Conservation (phyloP, 305 asterid species). For the Caryopteris hybrid region DNA sequence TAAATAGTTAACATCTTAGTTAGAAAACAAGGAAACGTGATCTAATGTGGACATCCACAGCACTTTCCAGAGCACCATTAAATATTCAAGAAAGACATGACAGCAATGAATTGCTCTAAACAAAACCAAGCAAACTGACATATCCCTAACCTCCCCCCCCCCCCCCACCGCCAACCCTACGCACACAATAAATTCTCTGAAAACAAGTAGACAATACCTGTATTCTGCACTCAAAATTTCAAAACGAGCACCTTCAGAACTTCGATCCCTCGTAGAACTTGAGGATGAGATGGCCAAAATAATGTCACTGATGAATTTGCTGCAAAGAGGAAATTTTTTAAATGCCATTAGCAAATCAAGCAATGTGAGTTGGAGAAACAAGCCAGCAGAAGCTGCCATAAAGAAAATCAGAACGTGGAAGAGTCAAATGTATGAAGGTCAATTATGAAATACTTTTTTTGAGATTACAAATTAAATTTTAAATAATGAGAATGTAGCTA, state of each 20-base stretch:
- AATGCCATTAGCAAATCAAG: conserved; percentile 14
- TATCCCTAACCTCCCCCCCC: not conserved
- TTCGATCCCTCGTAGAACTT: conserved; percentile 72
- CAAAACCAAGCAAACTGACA: not conserved
- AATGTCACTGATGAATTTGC: conserved; percentile 91
- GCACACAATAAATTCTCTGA: not conserved
- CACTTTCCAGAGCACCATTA: not conserved
- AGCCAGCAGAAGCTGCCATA: not conserved
- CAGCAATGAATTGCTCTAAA: not conserved
- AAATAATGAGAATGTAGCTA: conserved; percentile 4
- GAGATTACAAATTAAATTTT: conserved; percentile 1
- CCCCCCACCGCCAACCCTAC: not conserved
- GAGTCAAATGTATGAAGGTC: not conserved
- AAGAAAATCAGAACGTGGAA: conserved; percentile 5
- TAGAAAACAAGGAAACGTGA: not conserved
- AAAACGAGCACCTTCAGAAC: conserved; percentile 94
- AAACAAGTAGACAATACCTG: conserved; percentile 47
- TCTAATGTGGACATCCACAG: not conserved
- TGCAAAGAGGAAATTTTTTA: conserved; percentile 29
- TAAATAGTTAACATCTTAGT: not conserved
- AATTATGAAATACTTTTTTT: not conserved
- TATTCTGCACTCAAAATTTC: conserved; percentile 78
- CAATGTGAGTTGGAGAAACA: conserved; percentile 16
- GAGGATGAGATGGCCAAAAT: conserved; percentile 92
- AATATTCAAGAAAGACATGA: not conserved